Evolutionary conservation across 202 grass and related monocot species (phyloP).

Genomic region (Panicum virgatum): DNA sequence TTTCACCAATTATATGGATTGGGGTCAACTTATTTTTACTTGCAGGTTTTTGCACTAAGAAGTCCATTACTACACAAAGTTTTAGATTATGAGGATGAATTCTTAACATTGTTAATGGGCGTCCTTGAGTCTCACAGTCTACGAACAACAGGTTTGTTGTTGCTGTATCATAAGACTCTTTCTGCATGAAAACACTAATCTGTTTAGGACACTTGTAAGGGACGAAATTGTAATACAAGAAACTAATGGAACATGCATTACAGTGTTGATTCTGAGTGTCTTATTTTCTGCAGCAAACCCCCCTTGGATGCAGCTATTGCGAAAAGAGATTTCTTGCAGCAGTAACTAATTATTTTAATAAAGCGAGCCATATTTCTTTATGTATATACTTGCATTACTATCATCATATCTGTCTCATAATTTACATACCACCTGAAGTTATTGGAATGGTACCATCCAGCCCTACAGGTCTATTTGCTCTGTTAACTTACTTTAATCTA

Average conservation of each 20-base stretch:
- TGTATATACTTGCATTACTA: not conserved
- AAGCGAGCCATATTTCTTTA: not conserved
- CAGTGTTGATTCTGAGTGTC: not conserved
- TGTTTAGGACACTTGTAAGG: slow-evolving; percentile 15
- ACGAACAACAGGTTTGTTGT: slow-evolving; percentile 75
- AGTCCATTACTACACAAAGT: slow-evolving; percentile 89
- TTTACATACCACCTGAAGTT: not conserved
- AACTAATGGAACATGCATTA: not conserved
- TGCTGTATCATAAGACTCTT: not conserved
- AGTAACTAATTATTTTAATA: not conserved
- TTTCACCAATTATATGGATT: not conserved
- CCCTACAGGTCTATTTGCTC: slow-evolving; percentile 13
- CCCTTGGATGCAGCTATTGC: not conserved
- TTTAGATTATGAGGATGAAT: slow-evolving; percentile 96
- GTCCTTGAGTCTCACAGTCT: slow-evolving; percentile 94
- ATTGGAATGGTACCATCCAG: not conserved
- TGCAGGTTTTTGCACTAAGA: slow-evolving; percentile 91
- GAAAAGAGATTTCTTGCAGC: not conserved
- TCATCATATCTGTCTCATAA: slow-evolving; percentile 17
- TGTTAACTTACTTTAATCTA: too few relatives aligned
- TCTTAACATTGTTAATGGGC: slow-evolving; percentile 91
- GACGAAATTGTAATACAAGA: not conserved
- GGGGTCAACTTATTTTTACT: slow-evolving; percentile 19
- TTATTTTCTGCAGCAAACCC: slow-evolving; percentile 4
- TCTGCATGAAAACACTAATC: not conserved